Evolutionary conservation across 495 filamentous ascomycete genomes (phyloP).

Genomic region (Pyrenopolyporus hunteri): DNA sequence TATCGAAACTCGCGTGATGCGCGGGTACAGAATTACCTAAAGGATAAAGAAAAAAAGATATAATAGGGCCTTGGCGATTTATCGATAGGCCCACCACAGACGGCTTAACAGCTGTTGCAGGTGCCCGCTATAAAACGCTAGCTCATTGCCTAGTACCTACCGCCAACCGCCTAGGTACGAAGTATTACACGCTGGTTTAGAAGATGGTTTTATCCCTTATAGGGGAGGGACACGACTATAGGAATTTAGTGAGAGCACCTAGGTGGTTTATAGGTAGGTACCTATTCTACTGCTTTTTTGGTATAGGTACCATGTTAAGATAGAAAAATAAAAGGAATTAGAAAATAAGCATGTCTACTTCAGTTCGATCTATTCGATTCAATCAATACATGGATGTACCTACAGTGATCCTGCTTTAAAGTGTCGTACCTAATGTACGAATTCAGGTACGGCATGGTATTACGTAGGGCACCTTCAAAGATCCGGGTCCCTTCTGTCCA

Average conservation of each 20-base stretch:
- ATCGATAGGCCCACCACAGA: conserved; percentile 28
- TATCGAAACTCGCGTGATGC: conserved; percentile 21
- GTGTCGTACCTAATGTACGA: neutral
- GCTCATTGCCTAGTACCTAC: no score
- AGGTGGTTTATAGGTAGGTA: neutral
- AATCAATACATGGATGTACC: no score
- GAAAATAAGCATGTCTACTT: no score
- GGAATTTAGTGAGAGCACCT: no score
- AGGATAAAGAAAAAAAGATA: conserved; percentile 1
- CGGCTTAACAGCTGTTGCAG: conserved; percentile 21
- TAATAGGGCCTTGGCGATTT: conserved; percentile 16
- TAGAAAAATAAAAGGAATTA: no score
- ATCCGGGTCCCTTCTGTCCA: conserved; percentile 29
- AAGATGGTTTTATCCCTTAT: neutral
- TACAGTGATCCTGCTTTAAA: no score
- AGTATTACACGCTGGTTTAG: no score
- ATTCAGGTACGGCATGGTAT: conserved; percentile 28
- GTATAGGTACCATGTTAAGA: no score
- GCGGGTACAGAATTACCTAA: conserved; percentile 5
- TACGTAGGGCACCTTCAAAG: conserved; percentile 34
- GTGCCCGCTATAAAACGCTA: conserved; percentile 19
- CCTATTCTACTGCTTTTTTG: no score
- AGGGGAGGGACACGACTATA: no score
- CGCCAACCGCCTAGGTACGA: no score
- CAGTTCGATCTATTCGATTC: no score